A percentile compares a stretch with the other conserved stretches of the same genome.
phyloP scores from a whole-genome alignment of 208 protist species.

The Angomonas deanei region DNA sequence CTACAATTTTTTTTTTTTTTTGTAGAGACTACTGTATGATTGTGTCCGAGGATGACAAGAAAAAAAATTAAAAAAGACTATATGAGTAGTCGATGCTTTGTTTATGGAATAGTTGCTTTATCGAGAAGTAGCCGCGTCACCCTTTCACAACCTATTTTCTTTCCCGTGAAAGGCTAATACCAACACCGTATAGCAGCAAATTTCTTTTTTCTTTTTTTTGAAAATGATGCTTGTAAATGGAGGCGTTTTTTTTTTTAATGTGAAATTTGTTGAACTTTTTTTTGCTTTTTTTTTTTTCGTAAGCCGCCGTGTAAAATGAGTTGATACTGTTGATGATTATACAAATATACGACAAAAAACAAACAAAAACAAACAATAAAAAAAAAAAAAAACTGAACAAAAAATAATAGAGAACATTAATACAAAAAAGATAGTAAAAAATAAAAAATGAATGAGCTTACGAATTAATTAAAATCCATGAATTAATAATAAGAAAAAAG shows the following conservation, averaged over 20 bases:
- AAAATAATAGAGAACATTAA: background rate
- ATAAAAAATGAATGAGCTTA: background rate
- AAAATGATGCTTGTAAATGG: too few relatives aligned
- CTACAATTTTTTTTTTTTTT: constrained; percentile 13
- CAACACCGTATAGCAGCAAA: constrained; percentile 31
- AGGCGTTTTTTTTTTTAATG: background rate
- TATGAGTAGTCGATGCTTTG: too few relatives aligned
- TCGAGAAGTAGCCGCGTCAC: constrained; percentile 48
- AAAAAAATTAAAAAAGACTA: too few relatives aligned
- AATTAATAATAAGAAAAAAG: background rate
- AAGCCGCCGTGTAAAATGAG: background rate
- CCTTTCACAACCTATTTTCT: background rate
- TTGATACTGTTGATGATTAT: background rate
- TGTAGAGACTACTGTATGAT: background rate
- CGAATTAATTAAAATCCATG: background rate
- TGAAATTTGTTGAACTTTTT: constrained; percentile 6
- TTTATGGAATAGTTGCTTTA: constrained; percentile 18
- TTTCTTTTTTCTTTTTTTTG: constrained; percentile 22
- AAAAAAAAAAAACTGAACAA: constrained; percentile 3
- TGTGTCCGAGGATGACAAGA: background rate
- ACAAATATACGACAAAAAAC: background rate
- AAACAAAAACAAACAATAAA: background rate
- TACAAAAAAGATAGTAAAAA: background rate
- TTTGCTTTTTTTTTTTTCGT: background rate
- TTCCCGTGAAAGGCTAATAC: constrained; percentile 19